These are phyloP conservation scores for Neurospora sp. DNA, from an alignment of 495 filamentous ascomycete species.

Conservation along the genomic window DNA sequence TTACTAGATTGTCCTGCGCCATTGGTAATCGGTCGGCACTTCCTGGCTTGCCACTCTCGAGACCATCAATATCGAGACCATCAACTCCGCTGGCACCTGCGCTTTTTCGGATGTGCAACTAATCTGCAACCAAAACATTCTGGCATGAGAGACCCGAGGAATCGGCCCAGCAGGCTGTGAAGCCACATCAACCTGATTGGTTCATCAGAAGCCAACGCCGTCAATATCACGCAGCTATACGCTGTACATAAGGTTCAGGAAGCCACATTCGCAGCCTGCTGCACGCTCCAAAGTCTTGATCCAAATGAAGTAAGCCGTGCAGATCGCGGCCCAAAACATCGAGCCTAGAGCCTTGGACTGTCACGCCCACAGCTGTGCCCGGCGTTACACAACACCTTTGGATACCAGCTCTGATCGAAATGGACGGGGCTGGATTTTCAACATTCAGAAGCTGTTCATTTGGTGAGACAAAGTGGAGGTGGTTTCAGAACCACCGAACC, in stretches of 20 bases:
- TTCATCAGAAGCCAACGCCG: not conserved
- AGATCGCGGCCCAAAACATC: not conserved
- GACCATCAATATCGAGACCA: not conserved
- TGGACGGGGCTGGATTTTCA: not conserved
- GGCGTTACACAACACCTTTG: not conserved
- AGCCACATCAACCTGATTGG: not conserved
- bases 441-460: no score
- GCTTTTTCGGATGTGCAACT: no score
- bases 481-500: no score
- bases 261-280: not conserved
- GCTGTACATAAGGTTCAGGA: not conserved
- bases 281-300: not conserved
- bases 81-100: not conserved
- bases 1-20: no score
- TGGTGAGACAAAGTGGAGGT: no score
- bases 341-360: not conserved
- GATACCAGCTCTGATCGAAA: not conserved
- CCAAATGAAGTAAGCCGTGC: no score
- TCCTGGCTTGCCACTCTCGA: no score
- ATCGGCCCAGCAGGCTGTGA: not conserved
- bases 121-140: not conserved
- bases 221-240: not conserved
- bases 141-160: not conserved
- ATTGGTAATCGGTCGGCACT: no score
- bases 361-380: not conserved